Percentiles rank a stretch among this genome's conserved stretches.
These are phyloP conservation scores for Spinellus fusiger DNA, from an alignment of 192 early-diverging fungal species.

Conservation along the genomic window DNA sequence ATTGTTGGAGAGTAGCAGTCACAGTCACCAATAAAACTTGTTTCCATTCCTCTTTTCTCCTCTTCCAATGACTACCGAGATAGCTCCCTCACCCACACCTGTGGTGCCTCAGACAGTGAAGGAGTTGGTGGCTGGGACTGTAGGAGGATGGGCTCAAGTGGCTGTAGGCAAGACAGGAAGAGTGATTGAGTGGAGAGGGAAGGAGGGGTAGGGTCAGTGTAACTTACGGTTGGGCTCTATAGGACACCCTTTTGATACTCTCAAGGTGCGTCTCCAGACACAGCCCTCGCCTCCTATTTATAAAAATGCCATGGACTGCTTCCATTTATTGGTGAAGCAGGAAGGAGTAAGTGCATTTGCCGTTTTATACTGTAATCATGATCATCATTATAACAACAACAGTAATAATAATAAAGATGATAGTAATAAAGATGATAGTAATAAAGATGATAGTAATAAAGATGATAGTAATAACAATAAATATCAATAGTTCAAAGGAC, in stretches of 20 bases:
- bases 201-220: not conserved
- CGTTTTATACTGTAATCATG: not conserved
- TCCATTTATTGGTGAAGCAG: conserved; percentile 40
- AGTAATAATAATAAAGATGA: not conserved
- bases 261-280: conserved; percentile 67
- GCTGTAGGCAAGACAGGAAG: conserved; percentile 37
- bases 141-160: conserved; percentile 70
- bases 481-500: conserved; percentile 49
- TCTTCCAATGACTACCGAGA: not conserved
- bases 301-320: conserved; percentile 51
- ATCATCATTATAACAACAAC: not conserved
- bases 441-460: too few relatives aligned
- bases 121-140: conserved; percentile 54
- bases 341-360: conserved; percentile 63
- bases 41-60: conserved; percentile 7
- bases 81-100: not conserved
- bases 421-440: too few relatives aligned
- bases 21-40: not conserved
- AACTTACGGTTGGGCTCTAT: not conserved
- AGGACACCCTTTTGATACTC: conserved; percentile 63
- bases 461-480: too few relatives aligned
- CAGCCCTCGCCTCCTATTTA: conserved; percentile 54
- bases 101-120: conserved; percentile 43
- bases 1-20: conserved; percentile 56
- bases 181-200: not conserved